Conservation (phyloP, 495 filamentous ascomycete genomes). For the Parathielavia hyrcaniae region DNA sequence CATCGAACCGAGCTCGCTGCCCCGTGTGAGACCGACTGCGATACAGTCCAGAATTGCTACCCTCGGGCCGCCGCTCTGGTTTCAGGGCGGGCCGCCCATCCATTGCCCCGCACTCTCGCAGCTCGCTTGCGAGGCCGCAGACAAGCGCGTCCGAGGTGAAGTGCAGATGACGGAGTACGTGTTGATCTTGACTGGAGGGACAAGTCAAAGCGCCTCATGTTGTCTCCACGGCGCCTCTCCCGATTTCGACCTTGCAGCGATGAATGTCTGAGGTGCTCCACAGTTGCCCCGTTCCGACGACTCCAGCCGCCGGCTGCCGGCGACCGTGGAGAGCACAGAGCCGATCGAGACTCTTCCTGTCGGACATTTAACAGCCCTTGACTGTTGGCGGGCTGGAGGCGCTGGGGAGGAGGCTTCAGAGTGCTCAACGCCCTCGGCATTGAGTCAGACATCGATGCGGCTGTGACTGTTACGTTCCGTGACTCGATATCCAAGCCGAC, state of each 20-base stretch:
- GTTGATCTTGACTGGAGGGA: constrained; percentile 17
- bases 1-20: not conserved
- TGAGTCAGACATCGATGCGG: constrained; percentile 3
- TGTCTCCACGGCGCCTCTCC: constrained; percentile 1
- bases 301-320: constrained; percentile 12
- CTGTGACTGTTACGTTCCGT: not conserved
- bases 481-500: not conserved
- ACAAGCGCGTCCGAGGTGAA: not conserved
- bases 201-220: not conserved
- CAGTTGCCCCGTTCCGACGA: not conserved
- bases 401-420: too few relatives aligned
- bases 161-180: constrained; percentile 16
- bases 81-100: constrained; percentile 4
- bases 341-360: not conserved
- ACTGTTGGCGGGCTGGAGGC: too few relatives aligned
- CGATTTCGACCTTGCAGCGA: not conserved
- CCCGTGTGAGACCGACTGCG: not conserved
- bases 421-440: not conserved
- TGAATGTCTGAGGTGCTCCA: too few relatives aligned
- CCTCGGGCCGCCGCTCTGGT: not conserved
- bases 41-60: too few relatives aligned
- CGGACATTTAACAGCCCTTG: too few relatives aligned
- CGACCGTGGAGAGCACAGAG: not conserved
- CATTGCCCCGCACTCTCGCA: constrained; percentile 11
- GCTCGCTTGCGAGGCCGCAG: constrained; percentile 8